A percentile compares a stretch with the other conserved stretches of the same genome.
Conservation (phyloP, 495 filamentous ascomycete species). For the Parathielavia appendiculata region DNA sequence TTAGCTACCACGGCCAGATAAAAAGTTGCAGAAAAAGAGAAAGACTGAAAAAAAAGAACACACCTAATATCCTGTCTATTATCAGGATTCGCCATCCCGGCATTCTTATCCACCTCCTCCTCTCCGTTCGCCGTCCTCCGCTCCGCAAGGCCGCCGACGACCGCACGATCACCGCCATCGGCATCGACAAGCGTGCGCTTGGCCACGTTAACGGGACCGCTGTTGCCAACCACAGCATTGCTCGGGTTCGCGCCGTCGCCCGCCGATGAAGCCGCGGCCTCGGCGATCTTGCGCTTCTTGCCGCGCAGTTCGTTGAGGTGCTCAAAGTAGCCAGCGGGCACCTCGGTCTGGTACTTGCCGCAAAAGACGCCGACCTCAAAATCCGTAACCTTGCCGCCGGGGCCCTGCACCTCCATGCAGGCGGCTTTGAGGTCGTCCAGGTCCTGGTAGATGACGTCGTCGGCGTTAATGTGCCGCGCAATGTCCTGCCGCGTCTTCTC, state of each 20-base stretch:
- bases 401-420: constrained; percentile 62
- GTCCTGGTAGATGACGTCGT: constrained; percentile 84
- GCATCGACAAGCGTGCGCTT: constrained; percentile 7
- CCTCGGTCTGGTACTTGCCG: constrained; percentile 81
- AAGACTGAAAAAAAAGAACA: neutral
- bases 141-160: too few species aligned
- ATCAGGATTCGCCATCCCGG: neutral
- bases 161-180: neutral
- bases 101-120: neutral
- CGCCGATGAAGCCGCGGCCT: neutral
- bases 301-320: constrained; percentile 74
- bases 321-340: constrained; percentile 78
- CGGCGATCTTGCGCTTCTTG: constrained; percentile 54
- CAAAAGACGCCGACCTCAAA: constrained; percentile 98
- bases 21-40: neutral
- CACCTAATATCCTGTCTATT: constrained; percentile 23
- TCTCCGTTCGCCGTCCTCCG: neutral
- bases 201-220: constrained; percentile 24
- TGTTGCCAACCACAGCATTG: constrained; percentile 8
- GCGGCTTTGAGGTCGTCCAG: constrained; percentile 77
- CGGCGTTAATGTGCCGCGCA: constrained; percentile 80
- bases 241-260: neutral
- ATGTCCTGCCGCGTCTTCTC: constrained; percentile 63
- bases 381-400: constrained; percentile 47
- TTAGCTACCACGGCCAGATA: neutral